Evolutionary conservation across 192 early-diverging fungal species (phyloP), one percentile per base, ranked within the genome.

Genomic region (Thamnidium elegans): DNA sequence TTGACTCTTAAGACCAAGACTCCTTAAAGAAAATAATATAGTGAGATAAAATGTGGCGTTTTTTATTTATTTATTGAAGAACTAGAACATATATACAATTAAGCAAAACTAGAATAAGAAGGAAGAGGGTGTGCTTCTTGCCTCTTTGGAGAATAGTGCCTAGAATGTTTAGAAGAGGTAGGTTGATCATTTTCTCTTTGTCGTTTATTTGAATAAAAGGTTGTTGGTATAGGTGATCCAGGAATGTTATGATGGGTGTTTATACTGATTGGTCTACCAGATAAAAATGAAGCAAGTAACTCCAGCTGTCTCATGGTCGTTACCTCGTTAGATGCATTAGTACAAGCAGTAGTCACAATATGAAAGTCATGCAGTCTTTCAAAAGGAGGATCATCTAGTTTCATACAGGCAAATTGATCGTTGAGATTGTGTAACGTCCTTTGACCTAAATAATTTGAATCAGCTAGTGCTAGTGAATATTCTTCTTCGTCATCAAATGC

Each of bases 351-450:
- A 30, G 21, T 42, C 34, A 34, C 30, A 39, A 64, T 50, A 55
- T 26, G 23, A 54, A 64, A 64, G 34, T 43, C 31, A 1, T 10
- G 3, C 8, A 64, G 26, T 9, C 63, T 34, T n/a, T 64, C 63
- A 55, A 64, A 64, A 15, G 63, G 63, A 42, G 63, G 63, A 51
- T 64, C 63, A 43, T 64, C 63, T 10, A 64, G 51, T 54, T 52
- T 53, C 50, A 64, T 42, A 15, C 21, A 26, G 23, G 11, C 17
- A 6, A 64, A 23, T n/a, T 52, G 51, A 23, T 15, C 32, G 52
- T n/a, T 54, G 4, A 66, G 19, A 50, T 66, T 47, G 23, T 56
- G 46, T 23, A 53, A 34, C 26, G 65, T 30, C 21, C 56, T n/a
- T 21, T 66, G 65, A 19, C 65, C 65, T 26, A 66, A 31, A 34